Base-by-base conservation (phyloP, 108 stramenopile genomes). In the Fistulifera solaris region DNA sequence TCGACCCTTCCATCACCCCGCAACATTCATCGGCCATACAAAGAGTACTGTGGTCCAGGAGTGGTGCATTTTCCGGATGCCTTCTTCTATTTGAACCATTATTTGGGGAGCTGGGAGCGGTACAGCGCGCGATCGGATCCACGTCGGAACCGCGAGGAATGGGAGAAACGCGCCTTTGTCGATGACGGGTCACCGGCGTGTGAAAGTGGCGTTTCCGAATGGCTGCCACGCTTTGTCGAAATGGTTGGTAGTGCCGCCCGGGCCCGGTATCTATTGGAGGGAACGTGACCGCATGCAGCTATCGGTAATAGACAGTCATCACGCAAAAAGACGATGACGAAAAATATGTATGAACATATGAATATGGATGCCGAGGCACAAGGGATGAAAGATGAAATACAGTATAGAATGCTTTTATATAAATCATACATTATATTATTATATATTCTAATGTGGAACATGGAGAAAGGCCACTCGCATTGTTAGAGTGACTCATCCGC, bases 91-190 rank as follows among this genome's bases (percentile, higher is more conserved):
- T 22, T 61, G 15, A 51, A 61, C 27, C 73, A 68, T 56, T 74
- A 65, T 42, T 14, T 68, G 25, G 73, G 73, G 24, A 56, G 57
- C 2, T 74, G 73, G 73, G 68, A 74, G 24, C 46, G 68, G 15
- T 69, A 68, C 43, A 16, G 39, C 40, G n/a, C 61, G 5, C 53
- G 47, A 42, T 19, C 27, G 1, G 65, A 72, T 31, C 23, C 8
- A 13, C 53, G 71, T 26, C 54, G 65, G 2, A 60, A 46, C 38
- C 51, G 51, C 17, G 39, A 43, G 1, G 48, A 66, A 26, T 66
- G 65, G 65, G 57, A 63, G 38, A 26, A 60, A 31, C 50, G 56
- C 11, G 71, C 71, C 0, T 42, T 25, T 28, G 13, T 72, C 17
- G 48, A 45, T 7, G 42, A 54, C 40, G 44, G 49, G 11, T 55